Conservation (phyloP, 805 yeast genomes). For the Candida tallmaniae region DNA sequence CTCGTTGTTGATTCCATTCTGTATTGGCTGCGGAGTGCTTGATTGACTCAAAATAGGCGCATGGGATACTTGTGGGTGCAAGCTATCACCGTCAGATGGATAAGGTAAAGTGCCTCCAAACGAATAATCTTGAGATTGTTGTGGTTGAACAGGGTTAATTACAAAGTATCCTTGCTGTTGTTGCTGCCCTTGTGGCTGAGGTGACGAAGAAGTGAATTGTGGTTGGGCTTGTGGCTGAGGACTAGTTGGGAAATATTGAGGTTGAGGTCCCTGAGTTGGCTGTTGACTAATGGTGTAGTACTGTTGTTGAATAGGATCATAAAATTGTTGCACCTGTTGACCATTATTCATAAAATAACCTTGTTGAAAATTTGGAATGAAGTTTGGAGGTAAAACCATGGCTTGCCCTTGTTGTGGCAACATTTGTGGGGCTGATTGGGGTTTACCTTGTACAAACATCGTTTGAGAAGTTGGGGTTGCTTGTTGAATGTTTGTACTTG, state of each 20-base stretch:
- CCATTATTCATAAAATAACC: constrained; percentile 19
- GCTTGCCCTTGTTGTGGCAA: neutral
- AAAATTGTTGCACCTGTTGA: constrained; percentile 36
- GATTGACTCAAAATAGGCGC: neutral
- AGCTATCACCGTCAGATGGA: constrained; percentile 10
- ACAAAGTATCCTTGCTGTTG: constrained; percentile 4
- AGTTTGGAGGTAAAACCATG: constrained; percentile 12
- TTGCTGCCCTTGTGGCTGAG: constrained; percentile 8
- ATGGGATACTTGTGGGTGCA: neutral
- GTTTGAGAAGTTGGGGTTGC: constrained; percentile 3
- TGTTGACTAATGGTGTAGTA: constrained; percentile 36
- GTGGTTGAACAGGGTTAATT: constrained; percentile 3
- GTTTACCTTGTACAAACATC: constrained; percentile 6
- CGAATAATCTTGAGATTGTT: constrained; percentile 7
- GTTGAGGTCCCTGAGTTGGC: constrained; percentile 25
- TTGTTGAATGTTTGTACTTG: neutral
- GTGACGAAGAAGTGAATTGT: constrained; percentile 14
- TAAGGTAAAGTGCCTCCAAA: constrained; percentile 18
- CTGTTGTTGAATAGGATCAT: constrained; percentile 43
- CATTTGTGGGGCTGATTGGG: constrained; percentile 5
- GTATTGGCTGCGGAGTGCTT: neutral
- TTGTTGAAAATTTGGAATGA: constrained; percentile 12
- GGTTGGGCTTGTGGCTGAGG: constrained; percentile 25
- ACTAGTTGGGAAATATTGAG: constrained; percentile 36
- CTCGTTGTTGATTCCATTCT: neutral